phyloP scores from a whole-genome alignment of 208 protist genomes.

The Acanthamoeba healyi region DNA sequence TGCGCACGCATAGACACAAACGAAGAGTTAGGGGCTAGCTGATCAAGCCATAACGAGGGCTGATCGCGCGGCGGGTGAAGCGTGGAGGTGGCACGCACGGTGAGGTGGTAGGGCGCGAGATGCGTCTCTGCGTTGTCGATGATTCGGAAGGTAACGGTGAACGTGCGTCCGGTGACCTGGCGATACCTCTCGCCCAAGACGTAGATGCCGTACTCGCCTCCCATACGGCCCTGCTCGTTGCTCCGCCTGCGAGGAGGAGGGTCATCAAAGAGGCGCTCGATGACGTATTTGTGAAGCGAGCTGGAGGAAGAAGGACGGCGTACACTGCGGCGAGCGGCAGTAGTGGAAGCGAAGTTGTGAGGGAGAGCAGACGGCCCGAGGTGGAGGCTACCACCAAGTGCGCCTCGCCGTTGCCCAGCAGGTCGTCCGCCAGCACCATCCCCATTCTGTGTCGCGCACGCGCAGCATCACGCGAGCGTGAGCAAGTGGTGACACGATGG shows the following conservation, averaged over 20 bases:
- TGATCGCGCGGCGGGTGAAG: neutral
- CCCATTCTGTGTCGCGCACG: neutral
- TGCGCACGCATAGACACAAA: neutral
- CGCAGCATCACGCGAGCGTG: neutral
- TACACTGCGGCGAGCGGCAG: constrained; percentile 21
- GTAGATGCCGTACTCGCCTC: constrained; percentile 14
- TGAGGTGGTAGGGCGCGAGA: constrained; percentile 14
- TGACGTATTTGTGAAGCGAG: neutral
- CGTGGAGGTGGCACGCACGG: neutral
- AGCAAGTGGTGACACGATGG: neutral
- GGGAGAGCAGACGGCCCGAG: neutral
- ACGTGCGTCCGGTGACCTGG: neutral
- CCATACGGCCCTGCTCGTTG: constrained; percentile 16
- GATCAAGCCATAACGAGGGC: neutral
- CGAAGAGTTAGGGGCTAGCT: neutral
- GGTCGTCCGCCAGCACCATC: constrained; percentile 93
- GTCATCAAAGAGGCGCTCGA: neutral
- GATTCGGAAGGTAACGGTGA: constrained; percentile 4
- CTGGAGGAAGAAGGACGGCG: neutral
- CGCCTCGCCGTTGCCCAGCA: constrained; percentile 93
- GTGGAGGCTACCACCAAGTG: constrained; percentile 92
- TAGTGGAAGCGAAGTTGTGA: neutral
- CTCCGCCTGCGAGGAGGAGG: neutral
- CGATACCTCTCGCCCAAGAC: neutral
- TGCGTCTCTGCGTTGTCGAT: neutral